These are phyloP conservation scores for Suillus sp. DNA, from an alignment of 768 basidiomycete species.

Conservation along the genomic window DNA sequence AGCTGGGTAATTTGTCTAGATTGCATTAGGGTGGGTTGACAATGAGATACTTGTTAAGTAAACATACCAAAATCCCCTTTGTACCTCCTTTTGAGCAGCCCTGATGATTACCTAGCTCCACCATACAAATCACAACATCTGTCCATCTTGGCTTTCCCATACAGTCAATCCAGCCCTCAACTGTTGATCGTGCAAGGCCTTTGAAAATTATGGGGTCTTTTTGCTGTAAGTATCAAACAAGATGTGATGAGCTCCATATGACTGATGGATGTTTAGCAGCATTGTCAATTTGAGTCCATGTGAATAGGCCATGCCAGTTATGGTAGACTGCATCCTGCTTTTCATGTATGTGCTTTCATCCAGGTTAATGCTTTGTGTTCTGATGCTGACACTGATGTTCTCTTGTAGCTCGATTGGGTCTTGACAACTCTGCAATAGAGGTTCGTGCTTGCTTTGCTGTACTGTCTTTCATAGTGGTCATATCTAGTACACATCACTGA, in stretches of 20 bases:
- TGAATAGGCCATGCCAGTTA: not conserved
- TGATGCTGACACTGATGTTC: not conserved
- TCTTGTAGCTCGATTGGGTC: not conserved
- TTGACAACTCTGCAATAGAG: not conserved
- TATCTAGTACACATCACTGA: not conserved
- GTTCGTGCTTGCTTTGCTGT: not conserved
- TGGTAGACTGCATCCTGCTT: slow-evolving; percentile 4
- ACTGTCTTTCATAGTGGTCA: not conserved
- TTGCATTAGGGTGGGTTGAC: too few species aligned
- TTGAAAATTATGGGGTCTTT: not conserved
- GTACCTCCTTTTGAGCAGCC: too few species aligned
- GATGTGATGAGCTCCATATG: not conserved
- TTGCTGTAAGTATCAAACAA: not conserved
- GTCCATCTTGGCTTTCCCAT: too few species aligned
- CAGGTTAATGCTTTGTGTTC: not conserved
- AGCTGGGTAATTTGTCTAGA: too few species aligned
- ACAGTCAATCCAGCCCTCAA: too few species aligned
- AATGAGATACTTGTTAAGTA: too few species aligned
- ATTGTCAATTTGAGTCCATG: not conserved
- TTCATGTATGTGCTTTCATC: not conserved
- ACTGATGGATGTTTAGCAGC: not conserved
- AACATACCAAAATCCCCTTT: too few species aligned
- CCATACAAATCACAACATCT: too few species aligned
- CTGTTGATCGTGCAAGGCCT: not conserved
- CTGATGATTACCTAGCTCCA: too few species aligned